Base-by-base conservation (phyloP, 2,329 filamentous ascomycete genomes). In the Aspergillus bombycis region DNA sequence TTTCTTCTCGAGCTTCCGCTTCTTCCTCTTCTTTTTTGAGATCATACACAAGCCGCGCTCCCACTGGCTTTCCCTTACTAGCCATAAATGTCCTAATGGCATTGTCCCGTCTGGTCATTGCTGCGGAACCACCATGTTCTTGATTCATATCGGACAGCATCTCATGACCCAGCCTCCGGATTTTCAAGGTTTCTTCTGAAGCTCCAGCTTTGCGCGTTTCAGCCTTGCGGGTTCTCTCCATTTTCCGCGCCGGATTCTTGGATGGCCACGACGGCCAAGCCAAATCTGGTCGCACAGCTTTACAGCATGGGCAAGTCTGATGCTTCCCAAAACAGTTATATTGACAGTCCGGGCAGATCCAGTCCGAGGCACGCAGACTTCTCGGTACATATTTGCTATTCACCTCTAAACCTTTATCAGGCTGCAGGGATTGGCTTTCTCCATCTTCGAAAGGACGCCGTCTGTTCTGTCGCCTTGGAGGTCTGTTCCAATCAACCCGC, bases 321-420 rank as follows among this genome's bases (percentile, higher is more conserved):
- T 69, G 62, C 30, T 63, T 70, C 9, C 67, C 70, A 50, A 68
- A 72, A 30, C 68, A 71, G 19, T 23, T 16, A 43, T 64, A 65
- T 36, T 62, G 36, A 45, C 74, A 77, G 14, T 65, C 60, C 3
- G 73, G 72, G 57, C 74, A 77, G 9, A 50, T 62, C 74, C 74
- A 76, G 59, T 75, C 67, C n/a, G 21, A 45, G n/a, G 16, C 23
- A 34, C 64, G 58, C 19, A 61, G n/a, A 26, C 57, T 21, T n/a
- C 19, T 53, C 21, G 61, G 61, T 30, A 38, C 21, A 45, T n/a
- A 21, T 7, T 50, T 45, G 38, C 26, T 34, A 36, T 64, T 59
- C 19, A 58, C 43, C 32, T 65, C 65, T n/a, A 62, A 53, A 8
- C 53, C 53, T 45, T 32, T 68, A 38, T 62, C 62, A 21, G 65